Base-by-base conservation (phyloP, 768 basidiomycete genomes). In the Flagelloscypha sp. region DNA sequence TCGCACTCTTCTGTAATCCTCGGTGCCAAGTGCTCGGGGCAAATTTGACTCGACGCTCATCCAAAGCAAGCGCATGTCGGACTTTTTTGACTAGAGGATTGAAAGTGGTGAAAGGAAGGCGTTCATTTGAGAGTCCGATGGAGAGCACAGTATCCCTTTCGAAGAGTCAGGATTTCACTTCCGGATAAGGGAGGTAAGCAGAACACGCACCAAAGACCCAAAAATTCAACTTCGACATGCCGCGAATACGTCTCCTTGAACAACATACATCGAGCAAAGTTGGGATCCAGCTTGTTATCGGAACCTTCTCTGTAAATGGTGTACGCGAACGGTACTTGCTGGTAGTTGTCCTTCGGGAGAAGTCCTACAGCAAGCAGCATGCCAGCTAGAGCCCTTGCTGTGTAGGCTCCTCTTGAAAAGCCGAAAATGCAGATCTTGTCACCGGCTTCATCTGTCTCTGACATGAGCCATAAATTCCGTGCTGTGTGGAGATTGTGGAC, bases 381-480 rank as follows among this genome's bases (percentile, higher is more conserved):
- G 6, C 84, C 86, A 3, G 76, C 86, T 12, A 87, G 61, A 5
- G 84, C 84, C 37, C 88, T 70, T 8, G 66, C 69, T 6, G 76
- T 76, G 49, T 75, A 80, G 2, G 71, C 70, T 11, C 76, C 76
- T 22, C 87, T 70, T 30, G 85, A 88, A 49, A 89, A 92, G 0
- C 87, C 84, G 77, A 88, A 87, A 3, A 89, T 62, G 50, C 71
- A 85, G 3, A 89, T 81, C 43, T 74, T 79, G 54, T 88, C 84
- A 0, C 77, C 79, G n/a, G 56, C 48, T 4, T 56, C 56, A 42
- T 72, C 70, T 72, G 31, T 38, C 13, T 25, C 29, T 20, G 36
- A 40, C 34, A n/a, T n/a, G n/a, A 17, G 13, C 11, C n/a, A 21
- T 9, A 19, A 16, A 29, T 36, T 21, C 18, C 25, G 22, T 7